These are phyloP conservation scores for Larix sibirica DNA, from an alignment of 83 land plant genomes.

Conservation along the genomic window DNA sequence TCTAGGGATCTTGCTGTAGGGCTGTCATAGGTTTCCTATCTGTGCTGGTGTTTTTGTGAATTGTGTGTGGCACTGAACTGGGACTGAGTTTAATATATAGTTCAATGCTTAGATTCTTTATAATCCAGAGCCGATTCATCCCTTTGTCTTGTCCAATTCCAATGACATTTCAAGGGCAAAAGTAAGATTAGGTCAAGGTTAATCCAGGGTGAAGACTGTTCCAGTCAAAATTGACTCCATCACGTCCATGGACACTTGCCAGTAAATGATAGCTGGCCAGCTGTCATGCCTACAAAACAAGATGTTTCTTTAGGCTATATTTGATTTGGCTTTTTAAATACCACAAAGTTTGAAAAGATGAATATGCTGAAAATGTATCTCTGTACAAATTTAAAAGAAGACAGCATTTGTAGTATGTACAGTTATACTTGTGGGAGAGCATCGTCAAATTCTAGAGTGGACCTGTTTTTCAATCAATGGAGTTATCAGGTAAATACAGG, in stretches of 20 bases:
- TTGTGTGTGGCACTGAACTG: not conserved
- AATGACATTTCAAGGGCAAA: not conserved
- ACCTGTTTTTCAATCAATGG: not conserved
- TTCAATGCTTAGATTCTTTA: not conserved
- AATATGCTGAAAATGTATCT: not conserved
- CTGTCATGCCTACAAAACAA: not conserved
- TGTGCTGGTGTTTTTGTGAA: not conserved
- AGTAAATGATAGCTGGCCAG: not conserved
- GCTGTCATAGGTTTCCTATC: not conserved
- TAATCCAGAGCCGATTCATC: not conserved
- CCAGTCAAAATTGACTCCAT: not conserved
- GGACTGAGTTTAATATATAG: not conserved
- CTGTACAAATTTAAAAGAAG: not conserved
- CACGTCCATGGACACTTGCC: not conserved
- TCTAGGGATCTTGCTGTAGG: constrained; percentile 39
- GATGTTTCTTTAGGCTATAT: not conserved
- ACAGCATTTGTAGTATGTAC: not conserved
- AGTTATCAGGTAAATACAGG: not conserved
- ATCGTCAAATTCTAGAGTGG: not conserved
- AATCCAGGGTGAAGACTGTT: not conserved
- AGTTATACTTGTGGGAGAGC: not conserved
- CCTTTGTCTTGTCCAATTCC: not conserved
- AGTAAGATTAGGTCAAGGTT: not conserved
- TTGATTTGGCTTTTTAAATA: not conserved
- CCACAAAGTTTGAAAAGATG: not conserved